Percentiles rank a stretch among this genome's conserved stretches.
phyloP scores from a whole-genome alignment of 495 filamentous ascomycete genomes.

The Podospora fimiseda region DNA sequence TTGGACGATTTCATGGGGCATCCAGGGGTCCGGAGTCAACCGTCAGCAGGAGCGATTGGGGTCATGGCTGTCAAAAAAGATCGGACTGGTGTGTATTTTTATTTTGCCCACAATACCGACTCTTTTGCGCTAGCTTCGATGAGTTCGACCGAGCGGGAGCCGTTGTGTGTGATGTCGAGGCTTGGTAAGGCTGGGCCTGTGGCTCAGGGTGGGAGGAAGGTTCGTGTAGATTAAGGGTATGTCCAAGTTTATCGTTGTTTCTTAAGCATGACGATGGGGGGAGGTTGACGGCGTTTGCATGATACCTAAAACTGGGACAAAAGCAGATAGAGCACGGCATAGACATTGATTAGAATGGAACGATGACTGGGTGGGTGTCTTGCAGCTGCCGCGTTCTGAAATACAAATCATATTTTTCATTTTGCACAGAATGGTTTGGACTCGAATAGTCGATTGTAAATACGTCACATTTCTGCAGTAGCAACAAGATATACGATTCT shows the following conservation, averaged over 20 bases:
- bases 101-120: slow-evolving; percentile 90
- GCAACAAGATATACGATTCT: too few relatives aligned
- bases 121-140: slow-evolving; percentile 88
- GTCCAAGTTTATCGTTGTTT: neutral
- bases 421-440: too few relatives aligned
- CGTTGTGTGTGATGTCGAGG: slow-evolving; percentile 80
- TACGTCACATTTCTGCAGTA: too few relatives aligned
- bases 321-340: neutral
- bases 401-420: too few relatives aligned
- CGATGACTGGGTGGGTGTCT: neutral
- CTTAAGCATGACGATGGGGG: neutral
- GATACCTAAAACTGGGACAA: neutral
- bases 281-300: neutral
- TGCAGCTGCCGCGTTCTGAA: too few relatives aligned
- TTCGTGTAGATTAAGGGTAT: slow-evolving; percentile 24
- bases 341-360: neutral
- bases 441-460: too few relatives aligned
- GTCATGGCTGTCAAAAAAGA: slow-evolving; percentile 79
- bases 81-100: slow-evolving; percentile 60
- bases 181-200: slow-evolving; percentile 32
- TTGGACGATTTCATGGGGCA: slow-evolving; percentile 76
- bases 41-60: slow-evolving; percentile 71
- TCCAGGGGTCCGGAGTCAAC: slow-evolving; percentile 65
- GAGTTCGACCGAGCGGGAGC: slow-evolving; percentile 63
- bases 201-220: slow-evolving; percentile 46